Conservation (phyloP, 805 yeast genomes). For the Metschnikowia kofuensis region DNA sequence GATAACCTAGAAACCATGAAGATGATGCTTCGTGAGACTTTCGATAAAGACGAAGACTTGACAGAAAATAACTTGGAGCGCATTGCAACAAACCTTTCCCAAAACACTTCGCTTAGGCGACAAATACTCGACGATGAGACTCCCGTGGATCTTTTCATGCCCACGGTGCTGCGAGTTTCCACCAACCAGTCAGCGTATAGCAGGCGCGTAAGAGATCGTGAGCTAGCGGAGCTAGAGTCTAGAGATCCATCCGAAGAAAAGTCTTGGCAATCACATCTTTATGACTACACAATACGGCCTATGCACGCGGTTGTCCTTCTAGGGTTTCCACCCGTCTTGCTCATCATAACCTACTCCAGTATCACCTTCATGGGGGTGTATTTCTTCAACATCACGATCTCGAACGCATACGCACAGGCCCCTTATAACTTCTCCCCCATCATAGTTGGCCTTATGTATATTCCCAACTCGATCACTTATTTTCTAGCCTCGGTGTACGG, state of each 20-base stretch:
- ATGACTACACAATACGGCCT: conserved; percentile 56
- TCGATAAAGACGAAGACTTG: conserved; percentile 6
- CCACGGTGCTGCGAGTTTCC: conserved; percentile 34
- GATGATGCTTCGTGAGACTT: conserved; percentile 5
- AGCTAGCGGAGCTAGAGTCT: conserved; percentile 13
- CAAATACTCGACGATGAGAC: conserved; percentile 25
- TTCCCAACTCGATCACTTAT: conserved; percentile 81
- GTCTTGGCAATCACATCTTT: conserved; percentile 18
- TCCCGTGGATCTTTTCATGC: conserved; percentile 39
- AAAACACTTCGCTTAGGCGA: conserved; percentile 13
- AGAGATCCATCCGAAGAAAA: neutral
- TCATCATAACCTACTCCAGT: conserved; percentile 64
- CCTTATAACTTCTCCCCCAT: conserved; percentile 72
- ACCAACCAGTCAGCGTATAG: conserved; percentile 35
- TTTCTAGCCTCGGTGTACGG: conserved; percentile 74
- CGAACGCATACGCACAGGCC: conserved; percentile 53
- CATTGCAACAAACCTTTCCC: conserved; percentile 33
- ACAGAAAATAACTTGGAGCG: conserved; percentile 26
- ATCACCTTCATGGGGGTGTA: conserved; percentile 70
- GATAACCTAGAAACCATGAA: conserved; percentile 51
- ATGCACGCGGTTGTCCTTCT: conserved; percentile 58
- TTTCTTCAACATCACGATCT: conserved; percentile 70
- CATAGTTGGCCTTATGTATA: conserved; percentile 70
- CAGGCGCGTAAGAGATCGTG: conserved; percentile 24
- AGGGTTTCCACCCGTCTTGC: conserved; percentile 68